Base-by-base conservation (phyloP, 23 red algal species). In the Gracilaria vermiculophylla region DNA sequence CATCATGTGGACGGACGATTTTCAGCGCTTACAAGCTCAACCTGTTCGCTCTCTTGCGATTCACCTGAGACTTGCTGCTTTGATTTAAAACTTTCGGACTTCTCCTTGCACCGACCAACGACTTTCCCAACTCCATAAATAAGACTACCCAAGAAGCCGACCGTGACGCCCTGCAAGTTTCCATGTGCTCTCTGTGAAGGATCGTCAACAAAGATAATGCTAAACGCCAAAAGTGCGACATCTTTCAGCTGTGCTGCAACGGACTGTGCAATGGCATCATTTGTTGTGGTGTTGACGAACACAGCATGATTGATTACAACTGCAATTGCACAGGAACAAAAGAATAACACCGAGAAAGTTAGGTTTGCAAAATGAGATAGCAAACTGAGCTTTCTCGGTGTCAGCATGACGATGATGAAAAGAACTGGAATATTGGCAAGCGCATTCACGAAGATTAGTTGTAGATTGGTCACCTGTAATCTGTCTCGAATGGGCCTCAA, bases 281-380 rank as follows among this genome's bases (percentile, higher is more conserved):
- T 98, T 24, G 86, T 94, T 9, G 91, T 92, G n/a, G 95, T 98
- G 45, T 98, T 98, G 48, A 91, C 84, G 70, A 85, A 94, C 11
- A 87, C 94, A 2, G 91, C 77, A 41, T 98, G 95, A 40, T 98
- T 98, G 81, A 98, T 91, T 16, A 94, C 51, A n/a, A 94, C 79
- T 10, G 85, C 91, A 53, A 97, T 64, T 2, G 79, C 72, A 29
- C 83, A 93, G 29, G 94, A 82, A 35, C 76, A 64, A 29, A 88
- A 70, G 67, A 93, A 88, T 64, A 86, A 40, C 39, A 72, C 11
- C 21, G 81, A 70, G 64, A 71, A 86, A 20, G 66, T 56, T 25
- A 65, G 2, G 28, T 66, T 35, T 32, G 81, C 81, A 74, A 86
- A 86, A 47, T 60, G 55, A 45, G 49, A 65, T 29, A 86, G 27